Conservation (phyloP, 148 eudicot genomes). For the Pharnaceum exiguum region DNA sequence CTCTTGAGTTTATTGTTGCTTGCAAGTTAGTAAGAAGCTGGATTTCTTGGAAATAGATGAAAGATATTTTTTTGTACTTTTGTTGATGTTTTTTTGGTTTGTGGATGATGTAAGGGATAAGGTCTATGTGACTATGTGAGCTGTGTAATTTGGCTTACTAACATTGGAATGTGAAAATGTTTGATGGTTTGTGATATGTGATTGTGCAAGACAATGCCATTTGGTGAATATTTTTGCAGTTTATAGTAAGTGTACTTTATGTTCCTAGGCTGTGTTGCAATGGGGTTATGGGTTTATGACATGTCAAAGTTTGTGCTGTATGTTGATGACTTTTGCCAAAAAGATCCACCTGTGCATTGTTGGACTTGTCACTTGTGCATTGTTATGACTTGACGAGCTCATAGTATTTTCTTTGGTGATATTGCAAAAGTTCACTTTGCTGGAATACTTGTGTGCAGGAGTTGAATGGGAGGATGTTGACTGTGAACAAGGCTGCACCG, state of each 20-base stretch:
- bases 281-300: not conserved
- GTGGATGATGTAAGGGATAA: not conserved
- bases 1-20: not conserved
- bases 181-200: too few species aligned
- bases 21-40: not conserved
- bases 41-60: not conserved
- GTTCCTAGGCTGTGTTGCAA: not conserved
- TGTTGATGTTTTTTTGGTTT: not conserved
- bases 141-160: too few species aligned
- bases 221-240: not conserved
- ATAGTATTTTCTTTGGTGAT: too few species aligned
- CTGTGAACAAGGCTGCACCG: conserved; percentile 92
- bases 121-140: too few species aligned
- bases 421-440: not conserved
- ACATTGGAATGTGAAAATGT: too few species aligned
- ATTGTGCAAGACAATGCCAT: too few species aligned
- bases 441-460: conserved; percentile 39
- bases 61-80: not conserved
- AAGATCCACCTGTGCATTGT: too few species aligned
- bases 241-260: not conserved
- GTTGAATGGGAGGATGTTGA: conserved; percentile 56
- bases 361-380: too few species aligned
- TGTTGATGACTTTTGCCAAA: too few species aligned
- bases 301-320: too few species aligned
- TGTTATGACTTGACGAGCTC: too few species aligned